phyloP scores from a whole-genome alignment of 768 basidiomycete species.

The Boletus fagicola region DNA sequence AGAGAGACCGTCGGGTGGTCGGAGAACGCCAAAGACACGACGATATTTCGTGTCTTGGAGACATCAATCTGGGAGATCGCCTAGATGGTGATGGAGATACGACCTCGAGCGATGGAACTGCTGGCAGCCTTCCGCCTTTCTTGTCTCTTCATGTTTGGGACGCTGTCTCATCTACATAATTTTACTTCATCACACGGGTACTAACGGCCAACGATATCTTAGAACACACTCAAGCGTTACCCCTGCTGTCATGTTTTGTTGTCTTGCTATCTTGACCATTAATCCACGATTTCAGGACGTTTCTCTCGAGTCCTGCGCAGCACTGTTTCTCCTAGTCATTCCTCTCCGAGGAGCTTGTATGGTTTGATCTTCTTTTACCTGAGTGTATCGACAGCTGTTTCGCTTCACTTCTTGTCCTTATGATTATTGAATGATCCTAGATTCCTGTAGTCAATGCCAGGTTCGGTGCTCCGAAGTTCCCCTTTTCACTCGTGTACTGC shows the following conservation, averaged over 20 bases:
- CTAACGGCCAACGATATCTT: slow-evolving; percentile 24
- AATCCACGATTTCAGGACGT: slow-evolving; percentile 10
- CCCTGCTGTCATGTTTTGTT: slow-evolving; percentile 20
- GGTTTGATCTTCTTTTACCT: slow-evolving; percentile 6
- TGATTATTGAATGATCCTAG: slow-evolving; percentile 15
- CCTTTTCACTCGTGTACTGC: not conserved
- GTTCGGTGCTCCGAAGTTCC: not conserved
- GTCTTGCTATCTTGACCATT: slow-evolving; percentile 17
- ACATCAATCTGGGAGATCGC: slow-evolving; percentile 73
- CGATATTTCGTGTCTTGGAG: slow-evolving; percentile 76
- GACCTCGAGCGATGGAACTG: slow-evolving; percentile 5
- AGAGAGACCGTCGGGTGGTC: slow-evolving; percentile 77
- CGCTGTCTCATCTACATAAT: slow-evolving; percentile 8
- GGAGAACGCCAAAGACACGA: slow-evolving; percentile 72
- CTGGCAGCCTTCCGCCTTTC: slow-evolving; percentile 14
- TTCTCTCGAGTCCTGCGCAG: slow-evolving; percentile 1
- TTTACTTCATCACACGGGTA: slow-evolving; percentile 5
- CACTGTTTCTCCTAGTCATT: slow-evolving; percentile 18
- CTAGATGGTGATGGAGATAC: slow-evolving; percentile 25
- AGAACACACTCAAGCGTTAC: slow-evolving; percentile 25
- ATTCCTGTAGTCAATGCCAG: slow-evolving; percentile 2
- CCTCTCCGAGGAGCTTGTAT: slow-evolving; percentile 6
- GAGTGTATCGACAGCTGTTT: slow-evolving; percentile 30
- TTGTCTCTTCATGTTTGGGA: slow-evolving; percentile 10
- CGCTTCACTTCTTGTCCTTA: slow-evolving; percentile 12